phyloP scores from a whole-genome alignment of 352 stramenopile species.

The Phytophthora pini region DNA sequence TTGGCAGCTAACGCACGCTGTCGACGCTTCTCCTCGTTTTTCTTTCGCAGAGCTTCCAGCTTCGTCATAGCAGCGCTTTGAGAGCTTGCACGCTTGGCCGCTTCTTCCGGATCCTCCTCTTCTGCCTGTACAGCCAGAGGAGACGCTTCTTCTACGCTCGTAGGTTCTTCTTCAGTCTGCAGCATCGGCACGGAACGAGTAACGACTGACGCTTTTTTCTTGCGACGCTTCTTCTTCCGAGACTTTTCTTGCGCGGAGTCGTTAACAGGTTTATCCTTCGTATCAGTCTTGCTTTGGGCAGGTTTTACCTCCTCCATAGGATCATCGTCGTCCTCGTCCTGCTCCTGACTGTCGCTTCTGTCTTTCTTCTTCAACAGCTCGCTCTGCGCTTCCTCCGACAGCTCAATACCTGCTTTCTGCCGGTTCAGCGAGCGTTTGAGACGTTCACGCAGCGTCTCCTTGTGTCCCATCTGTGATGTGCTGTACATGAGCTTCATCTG shows the following conservation, averaged over 20 bases:
- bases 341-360: constrained; percentile 13
- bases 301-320: constrained; percentile 25
- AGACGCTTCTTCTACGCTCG: constrained; percentile 1
- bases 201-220: constrained; percentile 35
- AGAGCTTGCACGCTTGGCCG: constrained; percentile 40
- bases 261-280: too few species aligned
- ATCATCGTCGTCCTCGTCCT: constrained; percentile 26
- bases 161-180: constrained; percentile 9
- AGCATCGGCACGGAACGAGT: constrained; percentile 41
- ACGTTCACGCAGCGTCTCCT: constrained; percentile 80
- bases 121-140: constrained; percentile 19
- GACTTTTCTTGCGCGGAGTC: constrained; percentile 14
- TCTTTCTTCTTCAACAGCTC: constrained; percentile 68
- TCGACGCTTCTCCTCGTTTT: constrained; percentile 81
- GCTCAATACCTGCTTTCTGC: constrained; percentile 73
- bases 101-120: constrained; percentile 25
- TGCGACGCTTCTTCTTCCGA: constrained; percentile 40
- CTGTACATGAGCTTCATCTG: constrained; percentile 81
- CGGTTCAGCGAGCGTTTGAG: constrained; percentile 82
- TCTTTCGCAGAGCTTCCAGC: constrained; percentile 70
- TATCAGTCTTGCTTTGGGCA: not conserved
- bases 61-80: constrained; percentile 77
- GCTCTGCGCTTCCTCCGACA: constrained; percentile 52
- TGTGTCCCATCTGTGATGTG: constrained; percentile 81
- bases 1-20: constrained; percentile 40